phyloP scores from a whole-genome alignment of 805 yeast species.

The Metschnikowia bowlesiae region DNA sequence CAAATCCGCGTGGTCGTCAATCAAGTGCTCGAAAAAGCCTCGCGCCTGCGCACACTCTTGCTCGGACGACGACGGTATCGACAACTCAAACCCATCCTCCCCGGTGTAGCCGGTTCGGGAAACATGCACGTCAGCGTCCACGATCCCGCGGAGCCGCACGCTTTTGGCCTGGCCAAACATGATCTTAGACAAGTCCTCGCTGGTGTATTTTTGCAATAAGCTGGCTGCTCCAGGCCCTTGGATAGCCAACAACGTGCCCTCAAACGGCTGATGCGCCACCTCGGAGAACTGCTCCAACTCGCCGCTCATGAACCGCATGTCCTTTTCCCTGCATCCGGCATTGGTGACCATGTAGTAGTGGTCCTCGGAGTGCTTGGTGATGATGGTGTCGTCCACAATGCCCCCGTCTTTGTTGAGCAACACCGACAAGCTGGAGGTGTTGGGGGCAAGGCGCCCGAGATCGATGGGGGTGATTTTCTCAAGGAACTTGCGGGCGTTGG shows the following conservation, averaged over 20 bases:
- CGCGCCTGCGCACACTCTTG: slow-evolving; percentile 42
- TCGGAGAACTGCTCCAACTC: slow-evolving; percentile 42
- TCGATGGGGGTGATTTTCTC: slow-evolving; percentile 89
- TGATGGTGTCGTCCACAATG: slow-evolving; percentile 88
- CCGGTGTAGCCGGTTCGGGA: slow-evolving; percentile 98
- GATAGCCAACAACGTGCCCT: slow-evolving; percentile 76
- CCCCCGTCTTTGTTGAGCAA: slow-evolving; percentile 70
- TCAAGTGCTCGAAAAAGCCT: slow-evolving; percentile 57
- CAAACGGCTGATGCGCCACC: slow-evolving; percentile 45
- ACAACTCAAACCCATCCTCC: slow-evolving; percentile 95
- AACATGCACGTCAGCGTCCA: slow-evolving; percentile 55
- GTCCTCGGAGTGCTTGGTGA: slow-evolving; percentile 76
- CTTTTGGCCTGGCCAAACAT: slow-evolving; percentile 70
- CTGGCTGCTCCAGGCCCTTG: slow-evolving; percentile 89
- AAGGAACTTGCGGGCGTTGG: slow-evolving; percentile 60
- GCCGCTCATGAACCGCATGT: slow-evolving; percentile 55
- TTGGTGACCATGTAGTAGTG: slow-evolving; percentile 87
- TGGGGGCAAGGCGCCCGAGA: slow-evolving; percentile 49
- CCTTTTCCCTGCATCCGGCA: slow-evolving; percentile 90
- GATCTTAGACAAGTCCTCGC: slow-evolving; percentile 52
- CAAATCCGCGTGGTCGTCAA: slow-evolving; percentile 46
- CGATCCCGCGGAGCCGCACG: slow-evolving; percentile 40
- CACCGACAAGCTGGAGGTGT: slow-evolving; percentile 72
- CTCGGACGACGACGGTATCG: slow-evolving; percentile 53
- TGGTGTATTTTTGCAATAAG: slow-evolving; percentile 60